Evolutionary conservation across 192 early-diverging fungal genomes (phyloP).

Genomic region (Coemansia sp.): DNA sequence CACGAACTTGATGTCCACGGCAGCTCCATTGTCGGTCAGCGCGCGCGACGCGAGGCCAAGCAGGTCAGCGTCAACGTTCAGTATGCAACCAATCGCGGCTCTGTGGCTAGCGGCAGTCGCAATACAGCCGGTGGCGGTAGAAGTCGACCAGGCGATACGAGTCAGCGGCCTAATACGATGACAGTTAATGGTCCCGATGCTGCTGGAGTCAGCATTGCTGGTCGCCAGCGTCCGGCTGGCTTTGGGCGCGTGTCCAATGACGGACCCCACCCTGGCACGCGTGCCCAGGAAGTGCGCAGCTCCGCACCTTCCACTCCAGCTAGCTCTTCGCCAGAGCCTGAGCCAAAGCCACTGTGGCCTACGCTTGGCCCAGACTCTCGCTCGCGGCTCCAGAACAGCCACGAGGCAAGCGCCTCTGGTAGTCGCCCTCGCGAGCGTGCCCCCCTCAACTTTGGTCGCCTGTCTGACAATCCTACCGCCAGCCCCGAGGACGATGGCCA

Average conservation of each 20-base stretch:
- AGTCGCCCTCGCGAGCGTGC: constrained; percentile 14
- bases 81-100: constrained; percentile 19
- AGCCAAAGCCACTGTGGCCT: constrained; percentile 37
- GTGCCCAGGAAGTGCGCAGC: background rate
- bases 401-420: background rate
- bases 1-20: constrained; percentile 72
- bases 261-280: background rate
- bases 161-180: constrained; percentile 38
- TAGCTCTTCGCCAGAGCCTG: constrained; percentile 17
- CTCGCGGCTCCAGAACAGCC: background rate
- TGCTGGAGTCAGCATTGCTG: constrained; percentile 45
- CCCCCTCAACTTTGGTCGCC: constrained; percentile 30
- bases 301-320: background rate
- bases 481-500: background rate
- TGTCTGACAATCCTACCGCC: constrained; percentile 2
- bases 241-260: constrained; percentile 37
- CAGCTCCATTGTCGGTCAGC: constrained; percentile 36
- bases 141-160: constrained; percentile 5
- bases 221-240: constrained; percentile 41
- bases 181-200: constrained; percentile 44
- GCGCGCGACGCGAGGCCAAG: constrained; percentile 42
- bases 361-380: constrained; percentile 26
- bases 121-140: background rate
- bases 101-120: constrained; percentile 5
- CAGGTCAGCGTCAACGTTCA: constrained; percentile 44